Evolutionary conservation across 805 yeast genomes (phyloP).

Genomic region (Starmerella cellae): DNA sequence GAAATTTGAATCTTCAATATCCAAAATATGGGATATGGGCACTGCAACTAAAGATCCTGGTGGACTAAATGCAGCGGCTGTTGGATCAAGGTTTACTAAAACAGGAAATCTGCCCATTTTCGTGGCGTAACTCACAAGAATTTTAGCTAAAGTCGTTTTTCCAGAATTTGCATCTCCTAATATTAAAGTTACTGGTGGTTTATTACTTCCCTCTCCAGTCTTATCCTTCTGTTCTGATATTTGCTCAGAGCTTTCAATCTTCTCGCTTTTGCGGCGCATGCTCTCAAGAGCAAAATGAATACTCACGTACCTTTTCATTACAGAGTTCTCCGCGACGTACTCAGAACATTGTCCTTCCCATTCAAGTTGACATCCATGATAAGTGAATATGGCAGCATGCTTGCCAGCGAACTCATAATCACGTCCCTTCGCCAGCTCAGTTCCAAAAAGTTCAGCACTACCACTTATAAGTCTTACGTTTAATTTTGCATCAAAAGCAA

Average conservation of each 20-base stretch:
- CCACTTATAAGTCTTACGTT: constrained; percentile 49
- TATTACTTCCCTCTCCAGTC: constrained; percentile 29
- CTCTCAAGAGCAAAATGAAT: constrained; percentile 66
- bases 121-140: constrained; percentile 59
- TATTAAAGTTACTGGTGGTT: constrained; percentile 35
- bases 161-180: constrained; percentile 66
- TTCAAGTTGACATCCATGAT: constrained; percentile 51
- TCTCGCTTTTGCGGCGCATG: constrained; percentile 25
- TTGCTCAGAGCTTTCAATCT: too few relatives aligned
- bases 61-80: constrained; percentile 50
- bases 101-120: constrained; percentile 59
- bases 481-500: constrained; percentile 39
- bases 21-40: constrained; percentile 66
- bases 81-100: constrained; percentile 67
- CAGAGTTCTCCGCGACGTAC: constrained; percentile 59
- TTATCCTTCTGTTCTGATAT: not conserved
- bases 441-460: constrained; percentile 80
- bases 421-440: constrained; percentile 67
- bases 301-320: constrained; percentile 50
- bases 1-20: constrained; percentile 56
- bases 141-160: constrained; percentile 61
- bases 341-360: constrained; percentile 34
- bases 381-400: constrained; percentile 44
- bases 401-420: constrained; percentile 46
- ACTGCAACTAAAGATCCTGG: constrained; percentile 84